These are phyloP conservation scores for Fusarium tanahbumbuense DNA, from an alignment of 2,329 filamentous ascomycete species.

Conservation along the genomic window DNA sequence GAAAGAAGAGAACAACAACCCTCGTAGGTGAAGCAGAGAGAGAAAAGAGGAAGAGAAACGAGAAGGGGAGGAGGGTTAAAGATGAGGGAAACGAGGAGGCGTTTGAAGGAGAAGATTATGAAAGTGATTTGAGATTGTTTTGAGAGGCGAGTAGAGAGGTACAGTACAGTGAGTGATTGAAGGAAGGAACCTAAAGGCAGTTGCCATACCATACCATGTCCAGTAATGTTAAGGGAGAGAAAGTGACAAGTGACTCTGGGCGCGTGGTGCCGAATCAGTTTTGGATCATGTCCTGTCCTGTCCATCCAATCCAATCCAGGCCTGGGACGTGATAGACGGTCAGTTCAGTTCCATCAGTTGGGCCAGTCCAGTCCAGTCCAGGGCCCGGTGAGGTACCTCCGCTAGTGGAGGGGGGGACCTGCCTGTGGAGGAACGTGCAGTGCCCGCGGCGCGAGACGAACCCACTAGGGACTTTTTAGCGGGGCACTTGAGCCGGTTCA, in stretches of 20 bases:
- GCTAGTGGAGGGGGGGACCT: conserved; percentile 22
- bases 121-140: conserved; percentile 19
- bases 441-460: conserved; percentile 1
- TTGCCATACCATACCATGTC: neutral
- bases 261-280: conserved; percentile 24
- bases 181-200: neutral
- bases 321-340: conserved; percentile 15
- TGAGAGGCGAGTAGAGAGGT: conserved; percentile 8
- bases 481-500: conserved; percentile 15
- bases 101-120: conserved; percentile 20
- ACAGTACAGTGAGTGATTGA: neutral
- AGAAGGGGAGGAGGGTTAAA: conserved; percentile 3
- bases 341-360: conserved; percentile 9
- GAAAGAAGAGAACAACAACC: neutral
- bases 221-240: conserved; percentile 4
- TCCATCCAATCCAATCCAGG: neutral
- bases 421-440: conserved; percentile 24
- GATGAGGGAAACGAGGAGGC: conserved; percentile 22
- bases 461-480: conserved; percentile 29
- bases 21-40: conserved; percentile 3
- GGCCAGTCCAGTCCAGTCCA: neutral
- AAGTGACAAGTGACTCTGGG: conserved; percentile 36
- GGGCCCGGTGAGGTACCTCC: conserved; percentile 18
- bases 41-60: neutral
- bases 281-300: neutral